Percentiles rank a stretch among this genome's conserved stretches.
These are phyloP conservation scores for Recurvomyces mirabilis DNA, from an alignment of 495 filamentous ascomycete genomes.

Conservation along the genomic window DNA sequence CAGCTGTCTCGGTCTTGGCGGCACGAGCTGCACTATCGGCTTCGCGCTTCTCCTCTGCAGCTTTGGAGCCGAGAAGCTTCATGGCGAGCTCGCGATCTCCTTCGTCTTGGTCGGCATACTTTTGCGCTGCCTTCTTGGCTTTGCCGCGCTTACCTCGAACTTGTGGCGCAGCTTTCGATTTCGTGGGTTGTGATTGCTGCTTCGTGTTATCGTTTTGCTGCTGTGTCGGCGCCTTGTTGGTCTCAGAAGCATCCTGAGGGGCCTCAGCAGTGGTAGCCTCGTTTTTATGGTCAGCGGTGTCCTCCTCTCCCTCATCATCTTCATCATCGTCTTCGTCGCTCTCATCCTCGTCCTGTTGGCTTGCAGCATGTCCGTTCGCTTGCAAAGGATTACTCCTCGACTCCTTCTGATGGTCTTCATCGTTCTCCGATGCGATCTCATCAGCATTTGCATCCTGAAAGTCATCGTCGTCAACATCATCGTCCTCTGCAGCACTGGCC, in stretches of 20 bases:
- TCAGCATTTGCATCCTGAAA: conserved; percentile 26
- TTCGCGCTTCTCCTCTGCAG: conserved; percentile 41
- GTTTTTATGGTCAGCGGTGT: background rate
- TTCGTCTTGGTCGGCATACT: conserved; percentile 92
- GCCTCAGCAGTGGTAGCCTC: background rate
- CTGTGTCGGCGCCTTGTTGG: too few relatives aligned
- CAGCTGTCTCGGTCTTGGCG: conserved; percentile 39
- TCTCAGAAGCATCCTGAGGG: background rate
- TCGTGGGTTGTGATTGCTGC: background rate
- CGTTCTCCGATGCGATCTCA: conserved; percentile 24
- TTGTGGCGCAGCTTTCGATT: conserved; percentile 23
- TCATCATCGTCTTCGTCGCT: conserved; percentile 2
- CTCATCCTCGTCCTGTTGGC: conserved; percentile 8
- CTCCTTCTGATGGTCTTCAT: conserved; percentile 18
- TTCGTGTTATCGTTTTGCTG: too few relatives aligned
- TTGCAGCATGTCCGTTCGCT: conserved; percentile 23
- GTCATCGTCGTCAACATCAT: conserved; percentile 25
- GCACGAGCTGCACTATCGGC: conserved; percentile 44
- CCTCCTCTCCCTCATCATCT: background rate
- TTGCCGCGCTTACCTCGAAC: conserved; percentile 75
- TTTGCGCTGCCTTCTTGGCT: conserved; percentile 73
- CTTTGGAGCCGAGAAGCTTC: conserved; percentile 63
- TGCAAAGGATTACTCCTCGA: conserved; percentile 21
- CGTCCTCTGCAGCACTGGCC: conserved; percentile 30
- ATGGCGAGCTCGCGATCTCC: conserved; percentile 79